Base-by-base conservation (phyloP, 352 stramenopile species). In the Thalassiosira livingstoniorum region DNA sequence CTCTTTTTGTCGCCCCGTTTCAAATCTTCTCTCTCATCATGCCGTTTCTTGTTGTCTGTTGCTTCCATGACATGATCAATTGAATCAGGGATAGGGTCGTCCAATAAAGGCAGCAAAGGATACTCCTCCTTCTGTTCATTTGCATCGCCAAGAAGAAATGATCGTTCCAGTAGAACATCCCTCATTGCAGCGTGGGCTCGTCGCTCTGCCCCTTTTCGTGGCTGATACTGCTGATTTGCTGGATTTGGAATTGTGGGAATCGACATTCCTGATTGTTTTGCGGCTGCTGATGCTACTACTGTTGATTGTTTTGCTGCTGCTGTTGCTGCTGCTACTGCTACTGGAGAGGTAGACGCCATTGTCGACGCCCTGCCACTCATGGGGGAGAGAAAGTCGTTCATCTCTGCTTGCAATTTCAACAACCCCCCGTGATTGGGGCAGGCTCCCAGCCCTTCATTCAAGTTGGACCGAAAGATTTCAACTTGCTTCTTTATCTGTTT, bases 381-480 rank as follows among this genome's bases (percentile, higher is more conserved):
- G 5, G n/a, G 37, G 21, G 15, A 27, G 21, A 53, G 35, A 43
- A 29, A 66, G 11, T 35, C 29, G 39, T 13, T 42, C 35, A 75
- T 69, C 37, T 78, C 43, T 1, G 13, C 29, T 34, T 85, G 43
- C 47, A 63, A 53, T 18, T 23, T 29, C 29, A 76, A 60, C 21
- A 85, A 53, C 15, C 43, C 69, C 3, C 37, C 43, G 53, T 85
- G 77, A 68, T 85, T 47, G 4, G 77, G 77, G 76, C 73, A 85
- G 13, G 77, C 77, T 2, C 62, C 64, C 62, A 85, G 45, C 37
- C 77, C 77, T 45, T 85, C 57, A 35, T 76, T 63, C 0, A 85
- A 11, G 35, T 60, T 42, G 3, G 54, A 67, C 53, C 54, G 25
- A 23, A 78, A 58, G 23, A 23, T 51, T 37, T 83, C 67, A 15